phyloP scores from a whole-genome alignment of 768 basidiomycete species.

The Podaxis sp. region DNA sequence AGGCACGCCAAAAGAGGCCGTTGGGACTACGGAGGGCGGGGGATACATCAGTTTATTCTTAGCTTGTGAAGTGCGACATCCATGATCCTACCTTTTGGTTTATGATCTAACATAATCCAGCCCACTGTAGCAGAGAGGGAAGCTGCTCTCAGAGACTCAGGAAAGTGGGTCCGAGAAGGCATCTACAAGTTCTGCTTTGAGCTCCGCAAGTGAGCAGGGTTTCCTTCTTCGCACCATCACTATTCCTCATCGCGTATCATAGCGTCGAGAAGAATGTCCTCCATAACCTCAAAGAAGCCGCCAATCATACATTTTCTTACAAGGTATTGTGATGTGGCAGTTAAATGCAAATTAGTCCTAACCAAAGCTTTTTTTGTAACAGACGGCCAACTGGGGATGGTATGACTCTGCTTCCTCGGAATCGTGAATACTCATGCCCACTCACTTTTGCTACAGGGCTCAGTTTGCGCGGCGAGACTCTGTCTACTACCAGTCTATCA shows the following conservation, averaged over 20 bases:
- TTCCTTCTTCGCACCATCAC: neutral
- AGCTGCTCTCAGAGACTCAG: constrained; percentile 49
- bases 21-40: constrained; percentile 39
- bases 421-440: neutral
- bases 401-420: constrained; percentile 24
- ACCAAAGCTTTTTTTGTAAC: neutral
- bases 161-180: constrained; percentile 85
- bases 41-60: constrained; percentile 75
- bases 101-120: constrained; percentile 31
- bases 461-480: constrained; percentile 77
- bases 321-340: constrained; percentile 33
- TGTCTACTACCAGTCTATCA: constrained; percentile 57
- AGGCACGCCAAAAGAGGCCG: constrained; percentile 51
- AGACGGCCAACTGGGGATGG: constrained; percentile 92
- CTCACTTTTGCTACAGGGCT: constrained; percentile 44
- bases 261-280: constrained; percentile 44
- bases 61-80: constrained; percentile 67
- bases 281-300: constrained; percentile 73
- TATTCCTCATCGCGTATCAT: constrained; percentile 2
- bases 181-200: constrained; percentile 87
- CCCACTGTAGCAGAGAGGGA: constrained; percentile 79
- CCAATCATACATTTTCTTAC: constrained; percentile 78
- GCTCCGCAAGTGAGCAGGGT: constrained; percentile 55
- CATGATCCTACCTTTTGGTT: neutral
- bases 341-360: neutral